These are phyloP conservation scores for Alternaria triticimaculans DNA, from an alignment of 2,329 filamentous ascomycete genomes.

Conservation along the genomic window DNA sequence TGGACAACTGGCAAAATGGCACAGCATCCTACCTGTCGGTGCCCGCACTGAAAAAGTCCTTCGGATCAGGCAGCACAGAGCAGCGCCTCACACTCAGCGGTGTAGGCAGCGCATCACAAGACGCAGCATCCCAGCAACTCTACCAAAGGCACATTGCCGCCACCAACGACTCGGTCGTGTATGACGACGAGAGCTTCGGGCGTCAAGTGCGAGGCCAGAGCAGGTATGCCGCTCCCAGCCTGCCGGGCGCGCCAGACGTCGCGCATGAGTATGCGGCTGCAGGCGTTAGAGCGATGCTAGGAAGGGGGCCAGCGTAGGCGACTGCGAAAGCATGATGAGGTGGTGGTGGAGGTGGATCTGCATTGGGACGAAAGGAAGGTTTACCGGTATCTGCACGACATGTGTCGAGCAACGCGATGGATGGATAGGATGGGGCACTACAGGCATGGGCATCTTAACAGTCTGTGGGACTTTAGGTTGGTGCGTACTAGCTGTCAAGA, in stretches of 20 bases:
- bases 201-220: slow-evolving; percentile 15
- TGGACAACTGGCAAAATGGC: slow-evolving; percentile 64
- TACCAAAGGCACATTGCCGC: slow-evolving; percentile 66
- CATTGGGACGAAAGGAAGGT: slow-evolving; percentile 1
- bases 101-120: slow-evolving; percentile 32
- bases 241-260: slow-evolving; percentile 4
- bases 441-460: slow-evolving; percentile 1
- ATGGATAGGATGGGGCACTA: slow-evolving; percentile 9
- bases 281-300: slow-evolving; percentile 35
- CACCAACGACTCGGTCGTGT: slow-evolving; percentile 60
- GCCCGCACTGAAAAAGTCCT: slow-evolving; percentile 56
- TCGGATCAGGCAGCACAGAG: slow-evolving; percentile 62
- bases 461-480: neutral
- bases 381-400: slow-evolving; percentile 14
- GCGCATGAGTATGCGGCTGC: slow-evolving; percentile 30
- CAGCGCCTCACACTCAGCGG: slow-evolving; percentile 65
- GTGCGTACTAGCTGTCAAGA: neutral
- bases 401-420: slow-evolving; percentile 8
- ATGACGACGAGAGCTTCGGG: slow-evolving; percentile 54
- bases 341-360: neutral
- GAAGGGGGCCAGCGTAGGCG: slow-evolving; percentile 33
- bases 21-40: slow-evolving; percentile 62
- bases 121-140: slow-evolving; percentile 48
- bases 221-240: slow-evolving; percentile 7
- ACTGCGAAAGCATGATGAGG: slow-evolving; percentile 2